Evolutionary conservation across 208 protist species (phyloP).

Genomic region (Trypanosoma mega): DNA sequence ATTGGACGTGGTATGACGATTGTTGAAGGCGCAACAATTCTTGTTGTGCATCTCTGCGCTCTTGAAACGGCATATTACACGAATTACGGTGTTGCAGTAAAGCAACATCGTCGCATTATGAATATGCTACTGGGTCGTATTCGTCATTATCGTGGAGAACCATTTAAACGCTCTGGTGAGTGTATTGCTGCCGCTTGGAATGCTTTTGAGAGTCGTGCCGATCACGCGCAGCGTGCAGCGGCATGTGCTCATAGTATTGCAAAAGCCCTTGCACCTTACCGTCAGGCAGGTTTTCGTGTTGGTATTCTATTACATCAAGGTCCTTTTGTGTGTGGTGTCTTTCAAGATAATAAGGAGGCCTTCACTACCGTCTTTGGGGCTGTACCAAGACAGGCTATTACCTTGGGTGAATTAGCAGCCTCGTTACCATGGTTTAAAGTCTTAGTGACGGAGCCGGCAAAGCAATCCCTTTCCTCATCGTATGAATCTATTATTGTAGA

Average conservation of each 20-base stretch:
- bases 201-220: constrained; percentile 73
- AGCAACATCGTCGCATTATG: constrained; percentile 78
- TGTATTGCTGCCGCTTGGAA: constrained; percentile 79
- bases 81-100: constrained; percentile 53
- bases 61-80: constrained; percentile 66
- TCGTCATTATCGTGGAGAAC: constrained; percentile 60
- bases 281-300: constrained; percentile 58
- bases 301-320: constrained; percentile 83
- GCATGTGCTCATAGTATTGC: constrained; percentile 72
- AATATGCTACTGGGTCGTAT: constrained; percentile 67
- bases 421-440: constrained; percentile 48
- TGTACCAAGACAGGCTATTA: constrained; percentile 52
- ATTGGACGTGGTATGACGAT: constrained; percentile 42
- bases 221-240: constrained; percentile 70
- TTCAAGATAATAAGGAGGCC: constrained; percentile 77
- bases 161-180: constrained; percentile 76
- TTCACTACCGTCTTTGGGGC: constrained; percentile 81
- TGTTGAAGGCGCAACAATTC: constrained; percentile 61
- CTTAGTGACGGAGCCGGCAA: constrained; percentile 73
- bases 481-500: constrained; percentile 87
- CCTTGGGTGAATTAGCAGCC: constrained; percentile 62
- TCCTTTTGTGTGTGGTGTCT: constrained; percentile 70
- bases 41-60: constrained; percentile 57
- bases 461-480: constrained; percentile 58
- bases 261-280: constrained; percentile 44